Evolutionary conservation across 306 rosid species (phyloP).

Genomic region (Vigna trinervia): DNA sequence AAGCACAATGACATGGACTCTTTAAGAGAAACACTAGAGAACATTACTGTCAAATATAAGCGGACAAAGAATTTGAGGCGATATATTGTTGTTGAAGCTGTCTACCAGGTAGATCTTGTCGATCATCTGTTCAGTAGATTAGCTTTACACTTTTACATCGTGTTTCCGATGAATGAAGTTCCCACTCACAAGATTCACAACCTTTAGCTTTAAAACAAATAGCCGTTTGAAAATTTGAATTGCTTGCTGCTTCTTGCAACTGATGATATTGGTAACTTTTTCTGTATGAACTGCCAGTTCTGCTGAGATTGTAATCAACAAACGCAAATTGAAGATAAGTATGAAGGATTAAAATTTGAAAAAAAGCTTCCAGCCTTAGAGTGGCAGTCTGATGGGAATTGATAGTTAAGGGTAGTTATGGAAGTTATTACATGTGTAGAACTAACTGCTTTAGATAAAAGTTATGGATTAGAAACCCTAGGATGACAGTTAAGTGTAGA

Average conservation of each 20-base stretch:
- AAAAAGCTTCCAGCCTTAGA: constrained; percentile 11
- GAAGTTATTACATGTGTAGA: not conserved
- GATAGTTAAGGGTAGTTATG: no score
- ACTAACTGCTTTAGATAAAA: not conserved
- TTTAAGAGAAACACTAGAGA: constrained; percentile 76
- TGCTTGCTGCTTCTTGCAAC: constrained; percentile 45
- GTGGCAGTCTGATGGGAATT: not conserved
- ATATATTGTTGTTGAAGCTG: constrained; percentile 95
- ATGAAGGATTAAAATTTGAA: constrained; percentile 17
- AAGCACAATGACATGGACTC: constrained; percentile 94
- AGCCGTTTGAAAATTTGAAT: constrained; percentile 18
- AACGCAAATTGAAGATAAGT: constrained; percentile 36
- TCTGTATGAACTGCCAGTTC: constrained; percentile 30
- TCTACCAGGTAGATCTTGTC: constrained; percentile 77
- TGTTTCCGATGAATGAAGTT: constrained; percentile 20
- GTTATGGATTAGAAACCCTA: not conserved
- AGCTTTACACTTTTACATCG: constrained; percentile 29
- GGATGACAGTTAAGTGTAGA: not conserved
- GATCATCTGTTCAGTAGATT: constrained; percentile 1
- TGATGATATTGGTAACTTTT: constrained; percentile 22
- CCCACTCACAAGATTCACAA: not conserved
- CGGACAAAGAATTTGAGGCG: constrained; percentile 86
- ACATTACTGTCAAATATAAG: constrained; percentile 66
- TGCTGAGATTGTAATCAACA: constrained; percentile 29
- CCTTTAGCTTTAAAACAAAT: constrained; percentile 27